Evolutionary conservation across 768 basidiomycete genomes (phyloP).

Genomic region (Boletus rufocinnamomeus): DNA sequence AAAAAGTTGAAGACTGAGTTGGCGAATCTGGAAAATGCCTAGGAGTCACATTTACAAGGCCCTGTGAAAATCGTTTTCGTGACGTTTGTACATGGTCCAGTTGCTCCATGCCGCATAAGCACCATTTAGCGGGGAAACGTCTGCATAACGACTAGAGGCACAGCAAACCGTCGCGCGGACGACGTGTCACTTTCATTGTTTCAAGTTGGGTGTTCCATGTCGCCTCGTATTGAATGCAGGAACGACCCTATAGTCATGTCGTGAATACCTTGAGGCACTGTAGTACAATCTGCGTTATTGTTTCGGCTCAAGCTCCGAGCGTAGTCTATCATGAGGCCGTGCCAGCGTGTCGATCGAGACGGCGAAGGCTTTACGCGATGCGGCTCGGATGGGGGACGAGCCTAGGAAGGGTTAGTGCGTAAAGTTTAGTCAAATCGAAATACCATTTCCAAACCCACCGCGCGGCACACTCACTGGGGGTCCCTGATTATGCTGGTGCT

Average conservation of each 20-base stretch:
- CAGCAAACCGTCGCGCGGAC: not conserved
- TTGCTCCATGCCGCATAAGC: not conserved
- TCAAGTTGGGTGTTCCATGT: not conserved
- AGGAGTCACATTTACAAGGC: not conserved
- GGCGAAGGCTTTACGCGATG: not conserved
- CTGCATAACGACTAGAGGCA: not conserved
- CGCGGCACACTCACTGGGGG: no score
- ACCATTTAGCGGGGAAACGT: not conserved
- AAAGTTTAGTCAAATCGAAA: not conserved
- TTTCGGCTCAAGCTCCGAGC: no score
- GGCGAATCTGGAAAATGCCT: slow-evolving; percentile 19
- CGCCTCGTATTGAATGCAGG: not conserved
- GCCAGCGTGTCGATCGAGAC: not conserved
- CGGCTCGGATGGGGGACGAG: not conserved
- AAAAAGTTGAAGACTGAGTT: slow-evolving; percentile 68
- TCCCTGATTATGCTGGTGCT: not conserved
- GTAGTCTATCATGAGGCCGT: not conserved
- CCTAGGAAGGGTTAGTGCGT: no score
- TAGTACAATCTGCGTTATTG: no score
- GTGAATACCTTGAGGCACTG: not conserved
- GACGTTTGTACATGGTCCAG: not conserved
- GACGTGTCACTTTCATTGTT: not conserved
- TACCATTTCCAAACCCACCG: not conserved
- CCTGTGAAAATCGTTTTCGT: not conserved
- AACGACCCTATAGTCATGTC: not conserved